These are phyloP conservation scores for Alloascoidea africana DNA, from an alignment of 805 yeast genomes.

Conservation along the genomic window DNA sequence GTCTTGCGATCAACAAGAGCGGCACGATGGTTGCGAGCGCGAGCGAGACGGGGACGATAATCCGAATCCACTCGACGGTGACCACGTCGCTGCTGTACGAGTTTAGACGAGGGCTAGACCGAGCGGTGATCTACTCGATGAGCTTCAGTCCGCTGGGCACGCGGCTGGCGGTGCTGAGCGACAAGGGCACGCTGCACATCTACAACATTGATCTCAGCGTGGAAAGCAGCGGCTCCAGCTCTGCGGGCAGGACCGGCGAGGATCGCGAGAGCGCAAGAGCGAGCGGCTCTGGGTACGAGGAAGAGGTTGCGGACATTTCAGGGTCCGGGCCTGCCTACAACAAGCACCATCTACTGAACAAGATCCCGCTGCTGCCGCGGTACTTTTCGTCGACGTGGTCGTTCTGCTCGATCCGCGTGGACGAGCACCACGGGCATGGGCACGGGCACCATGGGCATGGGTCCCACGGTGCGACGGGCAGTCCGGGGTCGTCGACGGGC, in stretches of 20 bases:
- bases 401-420: conserved; percentile 53
- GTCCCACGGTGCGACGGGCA: conserved; percentile 20
- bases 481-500: conserved; percentile 1
- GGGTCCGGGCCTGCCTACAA: not conserved
- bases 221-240: conserved; percentile 3
- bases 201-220: conserved; percentile 33
- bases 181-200: conserved; percentile 80
- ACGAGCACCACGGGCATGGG: conserved; percentile 6
- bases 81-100: conserved; percentile 63
- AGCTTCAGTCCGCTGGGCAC: conserved; percentile 66
- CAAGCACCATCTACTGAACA: conserved; percentile 51
- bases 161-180: conserved; percentile 73
- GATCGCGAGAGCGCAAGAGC: conserved; percentile 3
- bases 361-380: conserved; percentile 49
- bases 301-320: no score
- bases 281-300: no score
- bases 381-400: conserved; percentile 85
- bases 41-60: conserved; percentile 68
- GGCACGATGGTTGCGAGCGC: conserved; percentile 71
- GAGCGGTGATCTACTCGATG: conserved; percentile 71
- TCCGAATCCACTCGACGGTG: conserved; percentile 55
- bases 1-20: conserved; percentile 43
- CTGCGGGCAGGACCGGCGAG: conserved; percentile 11
- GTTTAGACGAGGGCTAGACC: conserved; percentile 81
- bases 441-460: no score